Evolutionary conservation across 176 grass and related monocot genomes (phyloP), one percentile per base, ranked within the genome.

Genomic region (Microstegium vimineum): DNA sequence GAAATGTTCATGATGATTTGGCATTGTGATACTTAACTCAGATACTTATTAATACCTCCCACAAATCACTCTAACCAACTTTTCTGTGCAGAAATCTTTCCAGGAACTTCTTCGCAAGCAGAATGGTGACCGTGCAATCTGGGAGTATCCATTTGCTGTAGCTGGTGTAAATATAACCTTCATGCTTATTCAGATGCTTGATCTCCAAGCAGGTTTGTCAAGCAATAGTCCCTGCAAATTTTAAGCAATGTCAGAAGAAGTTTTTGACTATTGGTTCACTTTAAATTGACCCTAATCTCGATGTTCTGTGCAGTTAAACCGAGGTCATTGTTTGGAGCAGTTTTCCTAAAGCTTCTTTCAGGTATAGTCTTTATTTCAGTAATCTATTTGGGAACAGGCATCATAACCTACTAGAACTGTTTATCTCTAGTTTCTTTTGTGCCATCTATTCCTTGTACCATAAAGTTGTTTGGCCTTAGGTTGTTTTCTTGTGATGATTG

Each of bases 121-220:
- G 79, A 92, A 99, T 26, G 97, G 97, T 86, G 87, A 90, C 63
- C 82, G 97, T 62, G 90, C 97, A 51, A 77, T 93, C 68, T 99
- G 97, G 97, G 97, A 99, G 80, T 99, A 99, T 81, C 97, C 97
- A 73, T 99, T 99, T 92, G 85, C 93, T 76, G 93, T 95, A 76
- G 97, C 97, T 82, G 97, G 97, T 71, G 89, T 99, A 78, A 99
- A 99, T 86, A 95, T 96, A 57, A 91, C 97, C 15, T 99, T 91
- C 85, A 99, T 96, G 97, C 90, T 99, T 27, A 91, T 99, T 84
- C 97, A 99, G 74, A 94, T 99, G 91, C 86, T 99, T 79, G 97
- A 99, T 90, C 91, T 99, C 79, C 91, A 94, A 82, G 81, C 91
- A 94, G 97, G 97, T 99, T 65, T 80, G 83, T 79, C 34, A 40